Evolutionary conservation across 2,329 filamentous ascomycete genomes (phyloP), one percentile per base, ranked within the genome.

Genomic region (Aureobasidium sp.): DNA sequence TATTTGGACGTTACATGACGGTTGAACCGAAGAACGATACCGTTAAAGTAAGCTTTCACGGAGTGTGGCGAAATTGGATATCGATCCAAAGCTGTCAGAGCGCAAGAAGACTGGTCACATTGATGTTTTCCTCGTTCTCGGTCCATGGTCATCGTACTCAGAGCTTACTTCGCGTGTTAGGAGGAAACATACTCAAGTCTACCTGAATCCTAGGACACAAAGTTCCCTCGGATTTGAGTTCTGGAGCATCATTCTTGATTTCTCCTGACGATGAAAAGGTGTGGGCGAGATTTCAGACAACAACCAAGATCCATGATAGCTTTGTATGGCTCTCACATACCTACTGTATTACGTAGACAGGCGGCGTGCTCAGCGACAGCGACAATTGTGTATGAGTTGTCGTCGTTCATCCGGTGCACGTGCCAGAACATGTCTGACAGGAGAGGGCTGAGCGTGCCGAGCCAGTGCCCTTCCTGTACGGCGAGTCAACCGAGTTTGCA

Each of bases 401-500:
- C 41, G 41, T 45, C 4, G 41, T 41, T 42, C 17, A 8, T n/a
- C n/a, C 30, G n/a, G 14, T 14, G 44, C 44, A 48, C 44, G 44
- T 16, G 44, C 44, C 44, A 48, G 41, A 45, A 48, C 44, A 35
- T 35, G 44, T 48, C 44, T 48, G 44, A 48, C 44, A 35, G 32
- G 44, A 32, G 29, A 47, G 44, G 44, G 44, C 44, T 48, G 44
- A 37, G 29, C 42, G 42, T 47, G 14, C 42, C 42, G 42, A 47
- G 41, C 41, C 41, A 44, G 27, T 32, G 16, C 29, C 42, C 42
- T 35, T 29, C 6, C 27, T n/a, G 27, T 12, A 30, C 42, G 32
- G 30, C 30, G 44, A 48, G 44, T 37, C 42, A 27, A 48, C 44
- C 44, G 44, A 48, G 30, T 48, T 48, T 48, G 44, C 44, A 48